Evolutionary conservation across 2,329 filamentous ascomycete species (phyloP), one percentile per base, ranked within the genome.

Genomic region (Ophiostoma sp.): DNA sequence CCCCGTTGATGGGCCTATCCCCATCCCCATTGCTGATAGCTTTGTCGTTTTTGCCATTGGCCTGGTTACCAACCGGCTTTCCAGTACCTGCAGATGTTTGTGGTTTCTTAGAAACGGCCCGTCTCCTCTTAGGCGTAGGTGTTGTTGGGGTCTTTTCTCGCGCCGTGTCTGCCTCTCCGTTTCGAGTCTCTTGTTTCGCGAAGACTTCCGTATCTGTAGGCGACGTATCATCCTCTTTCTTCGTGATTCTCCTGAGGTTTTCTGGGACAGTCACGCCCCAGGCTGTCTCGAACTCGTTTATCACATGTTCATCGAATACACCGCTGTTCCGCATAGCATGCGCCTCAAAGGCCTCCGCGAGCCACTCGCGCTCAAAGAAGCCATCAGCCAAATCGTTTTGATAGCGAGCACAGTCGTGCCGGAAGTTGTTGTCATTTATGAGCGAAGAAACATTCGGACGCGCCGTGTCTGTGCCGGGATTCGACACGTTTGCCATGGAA

Each of bases 331-430:
- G 81, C 73, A 79, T 77, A 67, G 79, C 77, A 70, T 85, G 82
- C 0, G 85, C 84, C 4, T 74, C 74, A 78, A 81, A 85, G 0
- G 85, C 84, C 68, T 82, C 77, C 16, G 74, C 76, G 7, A 87
- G 78, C 84, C 84, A 87, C 14, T 79, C 78, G 1, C 79, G 78
- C 71, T 86, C 83, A 69, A 85, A 82, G 45, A 78, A 79, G 3
- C 84, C 84, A 47, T 77, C 75, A 5, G 74, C 71, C 18, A 87
- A 75, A 70, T 83, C 78, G 45, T 81, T 79, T 42, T 78, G 72
- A 72, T 81, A 81, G 14, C 76, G 77, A 9, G 76, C 77, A 14
- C 77, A 77, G 72, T 81, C 80, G 68, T 80, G 74, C 14, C 80
- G 76, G 72, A 81, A 81, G 68, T 79, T 78, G 75, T 81, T 74